Base-by-base conservation (phyloP, 169 alveolate genomes). In the Eimeria necatrix region DNA sequence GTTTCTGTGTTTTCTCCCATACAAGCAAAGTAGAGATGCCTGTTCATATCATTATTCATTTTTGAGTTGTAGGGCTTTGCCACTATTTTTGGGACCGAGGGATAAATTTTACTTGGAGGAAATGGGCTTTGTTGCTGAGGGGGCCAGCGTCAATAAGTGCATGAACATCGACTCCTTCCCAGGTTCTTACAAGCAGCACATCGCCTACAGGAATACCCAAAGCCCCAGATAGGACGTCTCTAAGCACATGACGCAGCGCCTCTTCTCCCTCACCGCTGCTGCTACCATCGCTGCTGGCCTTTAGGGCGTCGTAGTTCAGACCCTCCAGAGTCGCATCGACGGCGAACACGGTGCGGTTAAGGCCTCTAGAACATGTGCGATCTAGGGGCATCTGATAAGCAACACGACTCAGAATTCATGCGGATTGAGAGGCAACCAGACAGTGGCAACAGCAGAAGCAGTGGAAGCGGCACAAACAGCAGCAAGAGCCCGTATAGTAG, bases 311-410 rank as follows among this genome's bases (percentile, higher is more conserved):
- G 52, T 76, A 70, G 71, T 86, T 71, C 53, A 94, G 51, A 73
- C 90, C 90, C 52, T 86, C 94, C 22, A 94, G 32, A 26, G 48
- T 56, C 68, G 90, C 64, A 20, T 88, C 93, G 51, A 94, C 87
- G 22, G 93, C 90, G 51, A 61, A 83, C 49, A 87, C 96, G 9
- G 52, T 68, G 46, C 96, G 94, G 60, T 68, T 78, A 61, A 88
- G 74, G 9, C 96, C 96, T 2, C 94, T 60, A 2, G 96, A 87
- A 53, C 96, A 94, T 52, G 96, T 94, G 10, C 96, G 89, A 78
- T 94, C 96, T 41, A 94, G 74, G 9, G 64, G 86, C 49, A 64
- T 76, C 93, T 94, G 91, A 14, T 18, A 56, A 0, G 22, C n/a
- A 12, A 16, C 22, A n/a, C 2, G 7, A 20, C 24, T 26, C 26